Evolutionary conservation across 2,329 filamentous ascomycete species (phyloP), one percentile per base, ranked within the genome.

Genomic region (Dothistroma septosporum): DNA sequence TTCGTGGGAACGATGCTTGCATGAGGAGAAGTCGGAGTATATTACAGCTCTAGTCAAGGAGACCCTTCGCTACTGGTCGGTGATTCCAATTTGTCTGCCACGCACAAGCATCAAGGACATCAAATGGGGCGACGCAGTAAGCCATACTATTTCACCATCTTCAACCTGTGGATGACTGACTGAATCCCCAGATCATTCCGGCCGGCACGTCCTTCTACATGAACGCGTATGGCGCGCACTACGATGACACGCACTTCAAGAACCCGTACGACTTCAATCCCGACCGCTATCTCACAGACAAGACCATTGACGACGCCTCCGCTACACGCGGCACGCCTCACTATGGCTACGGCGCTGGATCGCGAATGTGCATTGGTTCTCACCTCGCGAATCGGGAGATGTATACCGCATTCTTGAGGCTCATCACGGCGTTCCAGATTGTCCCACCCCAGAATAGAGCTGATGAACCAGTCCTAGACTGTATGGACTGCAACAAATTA

Each of bases 201-300:
- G 82, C 88, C 0, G 88, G 88, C 1, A 92, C 88, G 0, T 90
- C 87, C 1, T 91, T 93, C 67, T 91, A 92, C 75, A 88, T 93
- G 88, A 79, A 92, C 68, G 87, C 88, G 10, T 91, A 87, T 74
- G 87, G 87, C 0, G 89, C 88, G 28, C 83, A 92, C 74, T 90
- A 90, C 73, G 89, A 92, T 70, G 79, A 81, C 5, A 73, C 76
- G 0, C 88, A 90, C 70, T 92, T 90, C 78, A 83, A 85, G 64
- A 73, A 84, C 31, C 83, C 89, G 0, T 64, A 80, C 31, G 75
- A 77, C 7, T 91, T 92, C 72, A 78, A 85, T n/a, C 87, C 88
- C 0, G 88, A 91, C 64, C 83, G 89, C 28, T 92, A 88, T 70
- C 76, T 92, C 11, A 73, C 80, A 11, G 79, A 85, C 56, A 77